Conservation (phyloP, 495 filamentous ascomycete genomes). For the Entonaema liquescens region DNA sequence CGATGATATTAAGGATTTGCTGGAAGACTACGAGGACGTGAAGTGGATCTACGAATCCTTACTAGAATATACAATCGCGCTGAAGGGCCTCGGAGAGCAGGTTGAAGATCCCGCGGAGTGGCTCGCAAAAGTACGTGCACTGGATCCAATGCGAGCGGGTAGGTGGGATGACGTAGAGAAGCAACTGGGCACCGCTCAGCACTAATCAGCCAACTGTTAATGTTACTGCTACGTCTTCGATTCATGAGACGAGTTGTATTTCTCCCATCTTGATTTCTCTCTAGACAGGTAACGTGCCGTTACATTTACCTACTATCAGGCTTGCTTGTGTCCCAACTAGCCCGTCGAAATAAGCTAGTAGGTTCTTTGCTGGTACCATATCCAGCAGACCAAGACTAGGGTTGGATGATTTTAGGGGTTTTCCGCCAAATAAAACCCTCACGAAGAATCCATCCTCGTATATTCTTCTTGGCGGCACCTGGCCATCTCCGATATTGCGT, state of each 20-base stretch:
- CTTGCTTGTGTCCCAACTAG: conserved; percentile 63
- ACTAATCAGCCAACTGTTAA: conserved; percentile 12
- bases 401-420: conserved; percentile 65
- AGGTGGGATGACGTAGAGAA: conserved; percentile 72
- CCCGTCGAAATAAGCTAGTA: conserved; percentile 71
- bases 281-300: conserved; percentile 36
- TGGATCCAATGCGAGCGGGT: conserved; percentile 76
- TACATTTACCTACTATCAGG: conserved; percentile 50
- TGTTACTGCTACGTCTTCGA: background rate
- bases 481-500: background rate
- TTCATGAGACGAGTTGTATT: background rate
- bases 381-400: conserved; percentile 67
- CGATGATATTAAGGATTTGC: conserved; percentile 72
- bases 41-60: conserved; percentile 85
- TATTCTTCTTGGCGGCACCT: conserved; percentile 47
- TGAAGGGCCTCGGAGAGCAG: conserved; percentile 57
- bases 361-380: conserved; percentile 66
- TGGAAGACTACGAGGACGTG: conserved; percentile 76
- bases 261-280: background rate
- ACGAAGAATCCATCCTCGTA: conserved; percentile 50
- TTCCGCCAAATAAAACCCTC: conserved; percentile 70
- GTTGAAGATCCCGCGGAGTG: conserved; percentile 62
- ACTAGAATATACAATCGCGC: conserved; percentile 66
- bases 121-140: conserved; percentile 67
- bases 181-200: conserved; percentile 40